These are phyloP conservation scores for Hyaloperonospora arabidopsidis DNA, from an alignment of 352 stramenopile genomes.

Conservation along the genomic window DNA sequence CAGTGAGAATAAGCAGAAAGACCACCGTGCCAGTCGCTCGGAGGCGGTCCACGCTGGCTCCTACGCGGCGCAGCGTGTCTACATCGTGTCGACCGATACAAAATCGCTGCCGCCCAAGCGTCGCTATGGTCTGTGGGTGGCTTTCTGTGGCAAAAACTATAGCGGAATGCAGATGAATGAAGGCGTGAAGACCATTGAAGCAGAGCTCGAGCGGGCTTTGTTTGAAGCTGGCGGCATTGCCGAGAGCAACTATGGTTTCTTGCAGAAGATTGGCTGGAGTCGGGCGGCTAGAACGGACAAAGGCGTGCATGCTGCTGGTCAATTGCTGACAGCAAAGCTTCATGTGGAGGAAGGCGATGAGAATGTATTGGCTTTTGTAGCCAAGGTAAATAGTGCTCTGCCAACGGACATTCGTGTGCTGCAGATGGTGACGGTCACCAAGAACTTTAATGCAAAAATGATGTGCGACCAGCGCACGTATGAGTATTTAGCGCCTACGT, in stretches of 20 bases:
- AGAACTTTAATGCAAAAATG: slow-evolving; percentile 89
- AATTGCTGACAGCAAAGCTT: slow-evolving; percentile 81
- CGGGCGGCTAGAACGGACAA: slow-evolving; percentile 87
- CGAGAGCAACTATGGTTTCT: slow-evolving; percentile 85
- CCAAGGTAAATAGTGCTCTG: slow-evolving; percentile 61
- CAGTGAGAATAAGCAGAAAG: slow-evolving; percentile 21
- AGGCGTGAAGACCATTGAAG: slow-evolving; percentile 84
- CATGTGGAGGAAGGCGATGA: slow-evolving; percentile 44
- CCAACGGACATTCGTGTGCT: slow-evolving; percentile 78
- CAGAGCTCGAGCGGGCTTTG: slow-evolving; percentile 82
- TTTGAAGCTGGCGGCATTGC: slow-evolving; percentile 82
- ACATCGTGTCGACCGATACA: background rate
- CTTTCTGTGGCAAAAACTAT: slow-evolving; percentile 86
- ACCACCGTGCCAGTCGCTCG: slow-evolving; percentile 49
- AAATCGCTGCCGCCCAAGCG: slow-evolving; percentile 17
- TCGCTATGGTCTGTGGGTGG: slow-evolving; percentile 75
- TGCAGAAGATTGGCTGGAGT: slow-evolving; percentile 88
- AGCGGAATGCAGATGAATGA: slow-evolving; percentile 89
- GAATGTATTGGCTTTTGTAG: slow-evolving; percentile 55
- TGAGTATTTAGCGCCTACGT: slow-evolving; percentile 86
- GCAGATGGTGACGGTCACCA: slow-evolving; percentile 80
- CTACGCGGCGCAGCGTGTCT: slow-evolving; percentile 51
- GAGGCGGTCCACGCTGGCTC: slow-evolving; percentile 67
- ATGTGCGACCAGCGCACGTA: slow-evolving; percentile 85
- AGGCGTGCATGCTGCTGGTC: slow-evolving; percentile 81